phyloP scores from a whole-genome alignment of 805 yeast genomes.

The Candida easanensis region DNA sequence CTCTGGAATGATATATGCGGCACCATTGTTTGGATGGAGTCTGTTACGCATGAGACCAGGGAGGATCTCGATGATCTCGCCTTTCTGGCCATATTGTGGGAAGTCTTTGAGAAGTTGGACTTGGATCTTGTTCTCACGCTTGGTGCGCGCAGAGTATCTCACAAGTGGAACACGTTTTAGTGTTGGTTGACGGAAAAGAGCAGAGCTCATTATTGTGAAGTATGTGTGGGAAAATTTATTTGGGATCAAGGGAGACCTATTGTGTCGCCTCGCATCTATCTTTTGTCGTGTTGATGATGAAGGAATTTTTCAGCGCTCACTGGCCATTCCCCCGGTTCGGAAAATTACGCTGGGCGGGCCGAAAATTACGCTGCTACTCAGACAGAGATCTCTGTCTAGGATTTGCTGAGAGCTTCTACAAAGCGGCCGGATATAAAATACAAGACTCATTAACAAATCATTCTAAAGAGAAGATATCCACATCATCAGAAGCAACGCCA shows the following conservation, averaged over 20 bases:
- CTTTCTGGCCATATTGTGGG: slow-evolving; percentile 60
- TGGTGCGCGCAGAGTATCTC: slow-evolving; percentile 45
- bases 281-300: no score
- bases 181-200: slow-evolving; percentile 9
- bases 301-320: slow-evolving; percentile 11
- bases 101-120: slow-evolving; percentile 76
- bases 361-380: slow-evolving; percentile 7
- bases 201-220: slow-evolving; percentile 1
- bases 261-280: no score
- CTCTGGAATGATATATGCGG: slow-evolving; percentile 54
- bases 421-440: no score
- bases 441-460: slow-evolving; percentile 1
- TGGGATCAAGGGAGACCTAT: no score
- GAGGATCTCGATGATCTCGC: slow-evolving; percentile 71
- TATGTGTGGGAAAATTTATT: neutral
- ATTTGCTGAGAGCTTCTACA: no score
- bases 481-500: slow-evolving; percentile 16
- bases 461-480: slow-evolving; percentile 23
- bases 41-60: slow-evolving; percentile 83
- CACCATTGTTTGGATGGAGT: slow-evolving; percentile 69
- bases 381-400: no score
- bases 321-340: slow-evolving; percentile 2
- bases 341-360: slow-evolving; percentile 8
- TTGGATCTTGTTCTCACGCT: slow-evolving; percentile 52
- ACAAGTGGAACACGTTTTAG: slow-evolving; percentile 30